These are phyloP conservation scores for Theobroma cacao DNA, from an alignment of 345 rosid genomes.

Conservation along the genomic window DNA sequence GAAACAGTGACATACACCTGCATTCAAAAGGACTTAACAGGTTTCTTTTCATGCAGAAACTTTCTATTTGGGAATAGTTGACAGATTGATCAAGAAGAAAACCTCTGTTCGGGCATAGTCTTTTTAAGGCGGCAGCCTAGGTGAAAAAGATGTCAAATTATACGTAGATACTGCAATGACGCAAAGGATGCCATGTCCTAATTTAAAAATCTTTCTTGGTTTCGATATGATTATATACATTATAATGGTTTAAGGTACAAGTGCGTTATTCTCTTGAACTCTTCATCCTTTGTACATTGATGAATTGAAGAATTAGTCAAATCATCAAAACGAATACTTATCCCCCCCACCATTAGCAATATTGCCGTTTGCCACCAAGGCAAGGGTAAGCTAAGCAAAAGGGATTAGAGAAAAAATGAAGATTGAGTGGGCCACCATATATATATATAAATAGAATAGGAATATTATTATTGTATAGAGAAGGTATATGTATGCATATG, in stretches of 20 bases:
- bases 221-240: too few relatives aligned
- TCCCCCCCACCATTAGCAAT: neutral
- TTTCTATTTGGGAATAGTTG: neutral
- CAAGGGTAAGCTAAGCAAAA: slow-evolving; percentile 5
- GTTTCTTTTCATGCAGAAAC: neutral
- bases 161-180: too few relatives aligned
- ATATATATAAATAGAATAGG: neutral
- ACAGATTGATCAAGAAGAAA: neutral
- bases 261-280: neutral
- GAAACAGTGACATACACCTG: neutral
- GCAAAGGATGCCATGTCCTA: too few relatives aligned
- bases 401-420: slow-evolving; percentile 1
- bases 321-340: neutral
- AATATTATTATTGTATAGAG: neutral
- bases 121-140: neutral
- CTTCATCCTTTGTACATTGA: neutral
- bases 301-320: neutral
- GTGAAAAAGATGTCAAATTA: neutral
- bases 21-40: neutral
- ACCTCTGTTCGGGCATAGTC: neutral
- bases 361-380: neutral
- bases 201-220: too few relatives aligned
- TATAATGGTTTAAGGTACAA: neutral
- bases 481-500: neutral
- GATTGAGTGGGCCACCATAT: neutral